Evolutionary conservation across 441 rosid species (phyloP), one percentile per base, ranked within the genome.

Genomic region (Arabidopsis hybrid): DNA sequence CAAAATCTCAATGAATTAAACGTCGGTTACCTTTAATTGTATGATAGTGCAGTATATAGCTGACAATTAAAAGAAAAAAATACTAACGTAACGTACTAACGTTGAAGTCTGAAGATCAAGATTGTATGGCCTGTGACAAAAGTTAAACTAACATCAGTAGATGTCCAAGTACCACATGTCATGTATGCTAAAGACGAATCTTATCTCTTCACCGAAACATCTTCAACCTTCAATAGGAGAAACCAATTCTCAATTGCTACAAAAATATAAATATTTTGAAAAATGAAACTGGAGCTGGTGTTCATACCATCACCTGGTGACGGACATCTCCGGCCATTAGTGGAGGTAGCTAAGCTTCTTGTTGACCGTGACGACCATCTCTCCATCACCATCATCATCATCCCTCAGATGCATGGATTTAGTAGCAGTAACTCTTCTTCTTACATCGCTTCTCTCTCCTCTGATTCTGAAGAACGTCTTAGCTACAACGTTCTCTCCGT

Each of bases 331-430:
- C 62, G 56, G 12, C 81, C 93, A 5, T 6, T 62, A 2, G 67
- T 82, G 16, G 88, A 87, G 77, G 9, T 81, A 0, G 87, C 91
- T 3, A 88, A 84, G 81, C 79, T 77, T 42, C 81, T 87, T 4
- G 77, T 85, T 7, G 67, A 73, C 58, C 83, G 79, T 16, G 76
- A 84, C 14, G 75, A 81, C 35, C 53, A 80, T 13, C 73, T 90
- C 76, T 87, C 82, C 34, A 47, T 89, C 72, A 82, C 85, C 9
- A 46, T 91, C 57, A 32, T 89, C 21, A 52, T 83, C 64, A 69
- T 87, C 45, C 84, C 80, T 38, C 40, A 31, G 3, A 65, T 79
- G 60, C 3, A 21, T 0, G 74, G 59, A 6, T 60, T 51, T 6
- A 69, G 58, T 13, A 26, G 67, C 53, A 42, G 38, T 0, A 1